These are phyloP conservation scores for Plicaturopsis crispa DNA, from an alignment of 768 basidiomycete species.

Conservation along the genomic window DNA sequence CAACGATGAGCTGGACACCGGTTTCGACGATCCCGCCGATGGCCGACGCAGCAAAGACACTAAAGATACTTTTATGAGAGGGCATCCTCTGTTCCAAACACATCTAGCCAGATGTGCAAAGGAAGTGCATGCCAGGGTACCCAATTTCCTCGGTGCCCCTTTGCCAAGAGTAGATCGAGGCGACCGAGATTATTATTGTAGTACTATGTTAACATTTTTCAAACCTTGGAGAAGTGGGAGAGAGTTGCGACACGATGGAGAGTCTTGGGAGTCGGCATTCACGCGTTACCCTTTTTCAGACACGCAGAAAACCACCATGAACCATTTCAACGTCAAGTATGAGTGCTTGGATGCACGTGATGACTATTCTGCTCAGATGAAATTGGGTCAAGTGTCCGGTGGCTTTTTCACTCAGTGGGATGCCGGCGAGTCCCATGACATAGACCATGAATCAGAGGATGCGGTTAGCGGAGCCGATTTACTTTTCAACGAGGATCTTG, in stretches of 20 bases:
- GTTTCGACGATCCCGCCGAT: too few species aligned
- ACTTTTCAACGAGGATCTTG: too few species aligned
- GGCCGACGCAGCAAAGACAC: too few species aligned
- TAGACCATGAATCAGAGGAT: too few species aligned
- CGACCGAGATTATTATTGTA: slow-evolving; percentile 23
- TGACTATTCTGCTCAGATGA: slow-evolving; percentile 15
- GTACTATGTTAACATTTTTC: slow-evolving; percentile 23
- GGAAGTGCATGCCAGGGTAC: slow-evolving; percentile 8
- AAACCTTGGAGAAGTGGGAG: slow-evolving; percentile 16
- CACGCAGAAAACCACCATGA: slow-evolving; percentile 12
- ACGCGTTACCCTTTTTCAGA: slow-evolving; percentile 8
- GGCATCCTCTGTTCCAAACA: too few species aligned
- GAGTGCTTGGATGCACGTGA: slow-evolving; percentile 23
- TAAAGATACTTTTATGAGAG: too few species aligned
- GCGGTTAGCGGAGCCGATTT: too few species aligned
- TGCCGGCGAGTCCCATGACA: too few species aligned
- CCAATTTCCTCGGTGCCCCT: slow-evolving; percentile 9
- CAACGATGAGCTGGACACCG: too few species aligned
- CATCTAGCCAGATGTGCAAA: too few species aligned
- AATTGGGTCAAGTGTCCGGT: slow-evolving; percentile 2
- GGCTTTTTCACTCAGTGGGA: background rate
- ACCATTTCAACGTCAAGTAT: slow-evolving; percentile 18
- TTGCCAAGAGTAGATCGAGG: slow-evolving; percentile 20
- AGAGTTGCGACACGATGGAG: slow-evolving; percentile 12
- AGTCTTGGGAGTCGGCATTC: slow-evolving; percentile 14